Base-by-base conservation (phyloP, 2,329 filamentous ascomycete genomes). In the Penicillium paneum region DNA sequence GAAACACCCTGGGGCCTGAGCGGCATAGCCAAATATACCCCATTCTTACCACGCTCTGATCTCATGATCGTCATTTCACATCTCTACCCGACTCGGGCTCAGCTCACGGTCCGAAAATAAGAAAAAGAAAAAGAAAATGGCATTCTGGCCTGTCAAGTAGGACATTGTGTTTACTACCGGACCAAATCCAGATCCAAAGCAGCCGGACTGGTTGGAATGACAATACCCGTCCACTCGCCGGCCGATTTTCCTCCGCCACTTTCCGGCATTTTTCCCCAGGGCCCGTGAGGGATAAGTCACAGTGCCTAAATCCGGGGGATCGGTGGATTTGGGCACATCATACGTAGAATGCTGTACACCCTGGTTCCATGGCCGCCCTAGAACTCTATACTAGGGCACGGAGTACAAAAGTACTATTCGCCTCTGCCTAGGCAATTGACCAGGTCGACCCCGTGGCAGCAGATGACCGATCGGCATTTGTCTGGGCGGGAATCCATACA, bases 381-480 rank as follows among this genome's bases (percentile, higher is more conserved):
- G 36, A 38, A 17, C 36, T 32, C 11, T 15, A 44, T 43, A 11
- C n/a, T 24, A 11, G n/a, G 42, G 42, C 21, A 24, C 21, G 21
- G 21, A 24, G 29, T n/a, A 32, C 42, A 44, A 34, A 44, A 11
- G 29, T 44, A 44, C 41, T 17, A 10, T 31, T 39, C 4, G 1
- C 19, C 28, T 44, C 12, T 21, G 26, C 42, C 49, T 52, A 43
- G 52, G 46, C 13, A 41, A 49, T 13, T 21, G 19, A 32, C 36
- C 5, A 48, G 35, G 13, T 39, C 17, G 29, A 47, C 49, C 35
- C 49, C 49, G 19, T 48, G 35, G 29, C 49, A 52, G 48, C 40
- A 59, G 50, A 52, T 60, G 55, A 50, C 59, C 54, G 61, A 62
- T 63, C 61, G 57, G 61, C 61, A 62, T 55, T 47, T 55, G 57